Evolutionary conservation across 1,139 yeast genomes (phyloP).

Genomic region (Magnusiomyces suaveolens): DNA sequence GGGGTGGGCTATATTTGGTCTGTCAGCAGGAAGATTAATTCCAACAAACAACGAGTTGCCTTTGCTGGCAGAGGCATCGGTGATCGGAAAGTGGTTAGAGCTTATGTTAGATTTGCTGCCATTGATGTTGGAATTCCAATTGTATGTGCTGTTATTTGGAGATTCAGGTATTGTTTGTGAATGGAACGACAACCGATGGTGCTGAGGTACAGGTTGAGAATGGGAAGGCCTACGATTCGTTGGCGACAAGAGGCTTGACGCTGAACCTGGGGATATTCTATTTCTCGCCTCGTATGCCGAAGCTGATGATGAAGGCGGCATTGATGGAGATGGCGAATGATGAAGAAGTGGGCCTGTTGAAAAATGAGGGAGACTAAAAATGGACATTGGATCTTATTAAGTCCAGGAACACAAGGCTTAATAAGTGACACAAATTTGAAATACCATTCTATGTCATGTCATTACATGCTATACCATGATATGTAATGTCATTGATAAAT

Average conservation of each 20-base stretch:
- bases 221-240: background rate
- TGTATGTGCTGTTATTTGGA: background rate
- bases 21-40: conserved; percentile 30
- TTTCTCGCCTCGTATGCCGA: background rate
- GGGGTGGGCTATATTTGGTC: conserved; percentile 25
- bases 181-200: background rate
- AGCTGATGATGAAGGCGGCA: background rate
- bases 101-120: too few species aligned
- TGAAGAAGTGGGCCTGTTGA: background rate
- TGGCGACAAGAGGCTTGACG: background rate
- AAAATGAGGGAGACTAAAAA: background rate
- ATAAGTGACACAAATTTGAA: too few species aligned
- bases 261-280: background rate
- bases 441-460: background rate
- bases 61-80: background rate
- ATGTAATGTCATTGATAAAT: background rate
- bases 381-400: too few species aligned
- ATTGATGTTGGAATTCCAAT: background rate
- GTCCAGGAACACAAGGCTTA: too few species aligned
- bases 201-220: background rate
- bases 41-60: conserved; percentile 27
- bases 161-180: background rate
- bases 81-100: too few species aligned
- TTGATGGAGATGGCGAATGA: background rate
- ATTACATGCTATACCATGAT: background rate